These are phyloP conservation scores for Curvularia sp. DNA, from an alignment of 2,329 filamentous ascomycete genomes.

Conservation along the genomic window DNA sequence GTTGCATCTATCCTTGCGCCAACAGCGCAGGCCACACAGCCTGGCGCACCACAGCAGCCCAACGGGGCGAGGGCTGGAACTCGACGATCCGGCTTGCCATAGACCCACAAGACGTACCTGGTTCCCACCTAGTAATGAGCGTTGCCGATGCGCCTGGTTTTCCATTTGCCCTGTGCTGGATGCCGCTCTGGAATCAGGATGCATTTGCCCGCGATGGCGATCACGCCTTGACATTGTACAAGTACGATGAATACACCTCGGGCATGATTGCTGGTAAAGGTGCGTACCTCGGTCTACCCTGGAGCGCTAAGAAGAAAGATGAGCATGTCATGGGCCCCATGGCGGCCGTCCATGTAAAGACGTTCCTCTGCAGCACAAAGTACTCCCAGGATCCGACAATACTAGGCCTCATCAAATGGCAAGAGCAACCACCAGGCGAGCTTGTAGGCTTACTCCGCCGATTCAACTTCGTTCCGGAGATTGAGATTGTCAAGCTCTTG, in stretches of 20 bases:
- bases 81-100: constrained; percentile 85
- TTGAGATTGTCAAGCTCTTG: constrained; percentile 94
- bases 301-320: constrained; percentile 78
- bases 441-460: constrained; percentile 78
- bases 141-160: constrained; percentile 84
- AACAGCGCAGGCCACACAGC: constrained; percentile 80
- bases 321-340: constrained; percentile 77
- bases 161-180: constrained; percentile 89
- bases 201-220: constrained; percentile 88
- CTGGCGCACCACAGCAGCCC: constrained; percentile 84
- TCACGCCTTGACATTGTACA: constrained; percentile 83
- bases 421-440: constrained; percentile 73
- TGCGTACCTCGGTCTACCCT: constrained; percentile 85
- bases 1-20: constrained; percentile 85
- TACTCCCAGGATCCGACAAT: constrained; percentile 93
- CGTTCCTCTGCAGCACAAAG: constrained; percentile 90
- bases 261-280: constrained; percentile 76
- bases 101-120: constrained; percentile 77
- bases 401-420: constrained; percentile 86
- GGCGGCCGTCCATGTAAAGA: constrained; percentile 79
- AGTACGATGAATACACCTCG: constrained; percentile 88
- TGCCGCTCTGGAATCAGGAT: constrained; percentile 91
- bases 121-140: constrained; percentile 87
- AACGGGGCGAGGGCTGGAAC: constrained; percentile 83
- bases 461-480: constrained; percentile 92